Evolutionary conservation across 352 stramenopile species (phyloP).

Genomic region (Pythium phragmiticola): DNA sequence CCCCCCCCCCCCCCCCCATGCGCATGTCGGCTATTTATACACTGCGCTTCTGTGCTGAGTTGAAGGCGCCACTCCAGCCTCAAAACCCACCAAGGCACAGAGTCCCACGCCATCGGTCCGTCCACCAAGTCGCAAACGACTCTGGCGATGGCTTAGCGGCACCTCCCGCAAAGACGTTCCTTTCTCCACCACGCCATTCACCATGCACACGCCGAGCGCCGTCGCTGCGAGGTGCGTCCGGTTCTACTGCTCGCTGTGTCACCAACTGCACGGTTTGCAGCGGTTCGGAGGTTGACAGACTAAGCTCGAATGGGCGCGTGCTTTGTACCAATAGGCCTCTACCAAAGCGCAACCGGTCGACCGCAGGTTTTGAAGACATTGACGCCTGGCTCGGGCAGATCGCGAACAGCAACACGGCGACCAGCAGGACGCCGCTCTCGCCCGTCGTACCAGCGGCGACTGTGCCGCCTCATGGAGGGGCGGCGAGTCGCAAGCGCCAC

Average conservation of each 20-base stretch:
- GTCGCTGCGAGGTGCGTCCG: slow-evolving; percentile 17
- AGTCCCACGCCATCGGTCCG: not conserved
- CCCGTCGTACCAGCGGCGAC: not conserved
- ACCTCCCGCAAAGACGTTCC: not conserved
- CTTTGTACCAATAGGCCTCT: slow-evolving; percentile 35
- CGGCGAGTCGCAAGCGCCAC: slow-evolving; percentile 46
- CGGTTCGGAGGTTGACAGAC: not conserved
- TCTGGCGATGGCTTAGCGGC: slow-evolving; percentile 7
- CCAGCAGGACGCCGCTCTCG: slow-evolving; percentile 10
- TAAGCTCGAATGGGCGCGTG: not conserved
- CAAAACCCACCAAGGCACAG: too few relatives aligned
- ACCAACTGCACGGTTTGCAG: not conserved
- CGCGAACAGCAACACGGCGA: slow-evolving; percentile 8
- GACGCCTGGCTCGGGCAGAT: slow-evolving; percentile 30
- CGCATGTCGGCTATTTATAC: slow-evolving; percentile 17
- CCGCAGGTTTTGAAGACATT: slow-evolving; percentile 51
- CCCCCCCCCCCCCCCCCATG: slow-evolving; percentile 7
- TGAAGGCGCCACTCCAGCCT: slow-evolving; percentile 7
- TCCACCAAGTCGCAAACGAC: not conserved
- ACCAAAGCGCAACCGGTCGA: slow-evolving; percentile 59
- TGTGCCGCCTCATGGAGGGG: not conserved
- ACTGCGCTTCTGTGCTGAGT: slow-evolving; percentile 5
- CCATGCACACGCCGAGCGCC: slow-evolving; percentile 23
- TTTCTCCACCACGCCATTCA: not conserved
- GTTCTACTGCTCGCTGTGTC: not conserved